Base-by-base conservation (phyloP, 345 rosid species). In the Kandelia obovata region DNA sequence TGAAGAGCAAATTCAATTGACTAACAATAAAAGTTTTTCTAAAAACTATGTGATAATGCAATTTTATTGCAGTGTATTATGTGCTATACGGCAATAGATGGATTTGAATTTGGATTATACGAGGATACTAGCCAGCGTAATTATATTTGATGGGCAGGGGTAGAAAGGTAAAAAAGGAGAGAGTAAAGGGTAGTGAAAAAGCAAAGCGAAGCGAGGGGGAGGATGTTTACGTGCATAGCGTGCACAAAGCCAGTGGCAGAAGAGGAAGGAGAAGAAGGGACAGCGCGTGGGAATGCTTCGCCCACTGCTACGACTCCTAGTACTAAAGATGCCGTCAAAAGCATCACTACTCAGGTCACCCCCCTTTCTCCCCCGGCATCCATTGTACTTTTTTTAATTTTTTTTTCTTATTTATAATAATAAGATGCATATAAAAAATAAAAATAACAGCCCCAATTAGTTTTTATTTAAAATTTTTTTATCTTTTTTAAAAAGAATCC, bases 281-380 rank as follows among this genome's bases (percentile, higher is more conserved):
- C 85, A 75, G 83, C 88, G 82, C 93, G 97, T 82, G 96, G 91
- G 10, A 80, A 83, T 82, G 77, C 63, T 43, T 88, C 98, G 64
- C 95, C 96, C 30, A 88, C 77, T 43, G 49, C 49, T 2, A 13
- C 49, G 71, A 88, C 77, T 43, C 17, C 49, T 13, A 13, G 17
- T 72, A 80, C 96, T 20, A 95, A 87, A 80, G 99, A 95, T 79
- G 91, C 99, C 87, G 99, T 92, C 91, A 95, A 90, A 84, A 90
- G 96, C 98, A 90, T 95, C 66, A 95, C 99, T 62, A 70, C 93
- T 37, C 99, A 95, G 98, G 99, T 95, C 61, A 75, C 6, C 26
- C 37, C 2, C 69, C 30, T 43, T 64, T 30, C 2, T 7, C 9
- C 9, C 43, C 30, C 7, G 2, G 17, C 64, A 2, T 16, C n/a